Conservation (phyloP, 306 rosid species). For the Pyrus betulifolia region DNA sequence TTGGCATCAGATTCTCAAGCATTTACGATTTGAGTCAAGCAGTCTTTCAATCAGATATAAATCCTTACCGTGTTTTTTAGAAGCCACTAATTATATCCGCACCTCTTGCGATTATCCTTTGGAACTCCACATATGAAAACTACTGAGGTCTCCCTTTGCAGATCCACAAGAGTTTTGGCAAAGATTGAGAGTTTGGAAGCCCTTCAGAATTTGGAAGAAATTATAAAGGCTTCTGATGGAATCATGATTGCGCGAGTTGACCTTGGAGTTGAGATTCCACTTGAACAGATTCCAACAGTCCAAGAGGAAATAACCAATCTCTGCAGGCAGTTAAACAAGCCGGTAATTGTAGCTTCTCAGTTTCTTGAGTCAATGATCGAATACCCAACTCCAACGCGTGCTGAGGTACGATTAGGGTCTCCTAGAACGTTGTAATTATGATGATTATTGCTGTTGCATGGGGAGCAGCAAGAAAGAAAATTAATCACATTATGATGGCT, state of each 20-base stretch:
- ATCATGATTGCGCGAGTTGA: slow-evolving; percentile 91
- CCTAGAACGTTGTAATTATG: background rate
- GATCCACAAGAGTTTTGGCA: slow-evolving; percentile 63
- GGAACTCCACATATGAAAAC: background rate
- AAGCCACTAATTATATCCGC: background rate
- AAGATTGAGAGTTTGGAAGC: slow-evolving; percentile 87
- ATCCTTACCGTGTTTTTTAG: background rate
- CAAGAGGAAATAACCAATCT: slow-evolving; percentile 55
- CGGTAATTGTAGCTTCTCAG: slow-evolving; percentile 90
- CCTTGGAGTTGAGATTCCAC: slow-evolving; percentile 88
- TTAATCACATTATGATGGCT: background rate
- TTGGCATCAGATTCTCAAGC: background rate
- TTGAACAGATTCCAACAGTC: slow-evolving; percentile 76
- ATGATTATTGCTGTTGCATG: background rate
- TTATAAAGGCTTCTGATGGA: slow-evolving; percentile 76
- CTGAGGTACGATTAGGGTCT: slow-evolving; percentile 51
- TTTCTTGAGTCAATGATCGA: slow-evolving; percentile 91
- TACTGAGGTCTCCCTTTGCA: slow-evolving; percentile 20
- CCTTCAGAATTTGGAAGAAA: slow-evolving; percentile 64
- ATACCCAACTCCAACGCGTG: slow-evolving; percentile 96
- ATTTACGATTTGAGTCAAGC: background rate
- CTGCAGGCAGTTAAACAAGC: slow-evolving; percentile 81
- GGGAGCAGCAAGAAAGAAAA: background rate
- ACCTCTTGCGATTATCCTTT: background rate
- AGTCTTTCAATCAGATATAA: background rate